A percentile compares a stretch with the other conserved stretches of the same genome.
Conservation (phyloP, 2,329 filamentous ascomycete genomes). For the Zymoseptoria tritici region DNA sequence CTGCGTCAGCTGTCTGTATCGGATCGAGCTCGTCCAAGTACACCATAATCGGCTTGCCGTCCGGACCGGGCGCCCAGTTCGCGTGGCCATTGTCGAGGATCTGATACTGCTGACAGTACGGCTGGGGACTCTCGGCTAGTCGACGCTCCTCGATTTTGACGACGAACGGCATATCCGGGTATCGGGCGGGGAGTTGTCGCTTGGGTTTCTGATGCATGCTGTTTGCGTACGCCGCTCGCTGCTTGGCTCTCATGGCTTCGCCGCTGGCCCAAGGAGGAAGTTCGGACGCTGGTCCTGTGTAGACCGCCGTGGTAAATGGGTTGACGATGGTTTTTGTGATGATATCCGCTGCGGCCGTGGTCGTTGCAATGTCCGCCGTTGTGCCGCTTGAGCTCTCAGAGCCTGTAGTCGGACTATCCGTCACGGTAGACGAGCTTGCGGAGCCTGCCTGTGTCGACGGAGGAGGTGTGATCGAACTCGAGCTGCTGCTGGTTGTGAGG, state of each 20-base stretch:
- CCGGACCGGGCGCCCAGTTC: constrained; percentile 28
- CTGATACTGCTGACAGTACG: constrained; percentile 60
- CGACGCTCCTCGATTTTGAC: constrained; percentile 62
- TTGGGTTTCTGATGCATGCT: neutral
- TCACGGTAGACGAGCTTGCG: constrained; percentile 5
- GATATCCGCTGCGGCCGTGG: constrained; percentile 7
- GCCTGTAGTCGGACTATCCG: neutral
- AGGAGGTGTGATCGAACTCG: neutral
- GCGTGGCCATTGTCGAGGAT: constrained; percentile 47
- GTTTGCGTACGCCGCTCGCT: neutral
- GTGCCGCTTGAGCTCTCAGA: neutral
- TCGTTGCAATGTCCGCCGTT: constrained; percentile 1
- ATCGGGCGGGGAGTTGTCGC: constrained; percentile 8
- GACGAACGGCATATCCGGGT: constrained; percentile 41
- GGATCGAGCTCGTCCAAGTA: constrained; percentile 37
- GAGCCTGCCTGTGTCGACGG: constrained; percentile 3
- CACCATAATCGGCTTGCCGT: constrained; percentile 32
- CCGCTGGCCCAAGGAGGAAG: constrained; percentile 7
- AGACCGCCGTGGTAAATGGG: constrained; percentile 15
- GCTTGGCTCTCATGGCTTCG: neutral
- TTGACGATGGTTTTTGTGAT: constrained; percentile 13
- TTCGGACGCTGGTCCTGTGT: constrained; percentile 11
- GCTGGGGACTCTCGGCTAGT: constrained; percentile 33
- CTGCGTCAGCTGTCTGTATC: constrained; percentile 16
- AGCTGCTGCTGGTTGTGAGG: constrained; percentile 8